Conservation (phyloP, 2,329 filamentous ascomycete genomes). For the Calonectria pauciramosa region DNA sequence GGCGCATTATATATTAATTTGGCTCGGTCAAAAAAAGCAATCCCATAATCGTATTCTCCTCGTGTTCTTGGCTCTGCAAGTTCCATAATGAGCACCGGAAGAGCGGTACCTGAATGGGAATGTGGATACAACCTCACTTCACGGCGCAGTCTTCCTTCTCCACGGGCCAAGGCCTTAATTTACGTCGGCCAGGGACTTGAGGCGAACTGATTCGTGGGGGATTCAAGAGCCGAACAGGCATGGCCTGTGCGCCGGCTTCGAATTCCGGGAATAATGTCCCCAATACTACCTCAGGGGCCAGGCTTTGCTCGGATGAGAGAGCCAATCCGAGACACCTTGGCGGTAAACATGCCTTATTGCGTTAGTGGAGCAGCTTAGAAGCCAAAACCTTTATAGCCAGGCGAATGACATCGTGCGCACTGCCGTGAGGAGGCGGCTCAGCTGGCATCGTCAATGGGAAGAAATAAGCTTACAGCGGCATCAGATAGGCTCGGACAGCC, state of each 20-base stretch:
- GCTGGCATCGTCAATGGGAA: background rate
- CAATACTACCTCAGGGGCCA: background rate
- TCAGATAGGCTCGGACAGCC: background rate
- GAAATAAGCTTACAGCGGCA: background rate
- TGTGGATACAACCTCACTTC: slow-evolving; percentile 1
- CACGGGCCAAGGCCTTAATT: background rate
- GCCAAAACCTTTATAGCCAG: background rate
- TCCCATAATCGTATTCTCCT: background rate
- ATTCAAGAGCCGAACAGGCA: background rate
- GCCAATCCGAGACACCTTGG: background rate
- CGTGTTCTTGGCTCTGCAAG: background rate
- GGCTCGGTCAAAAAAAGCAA: background rate
- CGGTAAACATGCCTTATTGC: background rate
- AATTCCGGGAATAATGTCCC: background rate
- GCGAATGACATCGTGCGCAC: background rate
- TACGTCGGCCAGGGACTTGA: background rate
- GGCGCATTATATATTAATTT: background rate
- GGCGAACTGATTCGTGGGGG: slow-evolving; percentile 13
- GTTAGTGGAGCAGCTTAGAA: background rate
- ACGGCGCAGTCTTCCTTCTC: background rate
- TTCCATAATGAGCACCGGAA: background rate
- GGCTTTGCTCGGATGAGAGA: background rate
- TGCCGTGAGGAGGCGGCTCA: background rate
- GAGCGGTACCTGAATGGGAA: background rate
- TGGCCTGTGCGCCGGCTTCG: slow-evolving; percentile 8